A percentile compares a stretch with the other conserved stretches of the same genome.
Conservation (phyloP, 2,329 filamentous ascomycete species). For the Orbilia brochopaga region DNA sequence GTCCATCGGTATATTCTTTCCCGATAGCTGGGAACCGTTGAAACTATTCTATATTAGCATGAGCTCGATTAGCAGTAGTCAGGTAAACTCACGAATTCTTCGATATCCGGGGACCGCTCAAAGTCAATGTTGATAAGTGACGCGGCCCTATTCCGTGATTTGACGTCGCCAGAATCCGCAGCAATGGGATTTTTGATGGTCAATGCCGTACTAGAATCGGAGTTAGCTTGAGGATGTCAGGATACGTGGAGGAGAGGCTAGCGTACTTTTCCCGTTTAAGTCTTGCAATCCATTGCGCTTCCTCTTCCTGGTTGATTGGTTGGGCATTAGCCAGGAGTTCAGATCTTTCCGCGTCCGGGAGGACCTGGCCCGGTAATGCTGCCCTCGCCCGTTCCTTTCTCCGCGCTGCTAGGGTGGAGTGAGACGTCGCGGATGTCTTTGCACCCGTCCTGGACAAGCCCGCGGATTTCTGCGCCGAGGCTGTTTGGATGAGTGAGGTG, state of each 20-base stretch:
- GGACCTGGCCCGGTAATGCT: constrained; percentile 47
- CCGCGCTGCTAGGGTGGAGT: constrained; percentile 64
- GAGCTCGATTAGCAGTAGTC: neutral
- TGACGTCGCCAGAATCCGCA: constrained; percentile 11
- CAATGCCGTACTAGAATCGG: constrained; percentile 13
- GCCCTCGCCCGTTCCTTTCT: constrained; percentile 57
- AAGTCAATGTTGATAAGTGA: constrained; percentile 37
- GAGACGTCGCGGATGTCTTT: constrained; percentile 61
- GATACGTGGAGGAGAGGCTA: constrained; percentile 54
- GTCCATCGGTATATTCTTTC: constrained; percentile 27
- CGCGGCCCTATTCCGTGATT: constrained; percentile 25
- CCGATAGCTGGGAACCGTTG: constrained; percentile 53
- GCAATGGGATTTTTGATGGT: constrained; percentile 31
- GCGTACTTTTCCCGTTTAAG: constrained; percentile 70
- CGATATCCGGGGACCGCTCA: constrained; percentile 51
- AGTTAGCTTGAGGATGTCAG: neutral
- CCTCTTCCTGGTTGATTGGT: constrained; percentile 79
- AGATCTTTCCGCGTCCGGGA: constrained; percentile 56
- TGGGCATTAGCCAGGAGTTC: constrained; percentile 63
- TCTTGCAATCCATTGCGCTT: constrained; percentile 78
- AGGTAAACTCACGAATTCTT: constrained; percentile 53
- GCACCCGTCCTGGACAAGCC: constrained; percentile 61
- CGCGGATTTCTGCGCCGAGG: constrained; percentile 21
- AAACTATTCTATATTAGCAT: constrained; percentile 49
- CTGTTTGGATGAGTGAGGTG: constrained; percentile 63